Evolutionary conservation across 1,139 yeast species (phyloP), one percentile per base, ranked within the genome.

Genomic region (Hemisphaericaspora xylofermentans): DNA sequence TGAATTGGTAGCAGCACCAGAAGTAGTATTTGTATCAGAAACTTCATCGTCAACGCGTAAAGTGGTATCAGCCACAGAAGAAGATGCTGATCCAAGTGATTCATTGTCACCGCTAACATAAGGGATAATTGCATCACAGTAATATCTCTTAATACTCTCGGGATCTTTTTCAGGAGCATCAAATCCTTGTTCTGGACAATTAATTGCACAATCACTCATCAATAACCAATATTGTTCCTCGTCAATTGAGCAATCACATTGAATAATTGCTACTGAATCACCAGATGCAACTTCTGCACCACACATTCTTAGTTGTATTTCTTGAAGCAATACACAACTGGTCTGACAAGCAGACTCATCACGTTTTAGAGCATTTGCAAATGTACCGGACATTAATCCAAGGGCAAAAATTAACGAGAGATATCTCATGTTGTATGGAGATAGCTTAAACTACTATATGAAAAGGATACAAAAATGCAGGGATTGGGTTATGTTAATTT

Each of bases 191-290:
- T 16, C 30, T 17, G 30, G 31, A 19, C 39, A 36, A 13, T 36
- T 36, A 12, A 24, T 17, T 4, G 35, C 35, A 31, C 39, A 36
- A 30, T 24, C 39, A 28, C 35, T 30, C 35, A 36, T 30, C 15
- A 29, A 22, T 18, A 16, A 18, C 39, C 39, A 36, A 21, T 16
- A 36, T 17, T 13, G 22, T 10, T 19, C 35, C n/a, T 19, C 39
- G 8, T 14, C 35, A 9, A 30, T 26, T 3, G 30, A 7, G 25
- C 39, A 36, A 12, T 27, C 14, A 31, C 39, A 36, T 30, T 31
- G 34, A 31, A 31, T 31, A 3, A 31, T 31, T 13, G 6, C 21
- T 3, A 31, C 15, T 12, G 22, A 13, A 13, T 31, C 34, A 4
- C n/a, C 34, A 3, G 15, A 3, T n/a, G 34, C 25, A 15, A 31